Base-by-base conservation (phyloP, 2,329 filamentous ascomycete species). In the Byssoonygena ceratinophila region DNA sequence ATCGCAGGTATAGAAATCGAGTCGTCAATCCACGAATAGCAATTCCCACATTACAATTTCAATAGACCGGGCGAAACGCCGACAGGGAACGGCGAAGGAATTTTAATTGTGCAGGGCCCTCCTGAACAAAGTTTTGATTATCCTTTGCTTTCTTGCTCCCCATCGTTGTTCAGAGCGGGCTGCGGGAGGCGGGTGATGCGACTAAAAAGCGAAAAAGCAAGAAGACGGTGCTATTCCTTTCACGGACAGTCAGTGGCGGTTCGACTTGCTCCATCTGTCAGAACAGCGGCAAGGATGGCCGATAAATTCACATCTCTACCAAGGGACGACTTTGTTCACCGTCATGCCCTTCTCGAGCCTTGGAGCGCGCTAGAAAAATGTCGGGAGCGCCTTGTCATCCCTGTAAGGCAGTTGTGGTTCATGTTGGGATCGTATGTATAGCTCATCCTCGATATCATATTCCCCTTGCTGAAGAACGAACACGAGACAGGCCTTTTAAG, bases 261-360 rank as follows among this genome's bases (percentile, higher is more conserved):
- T 50, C n/a, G 47, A 50, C 4, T 50, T 50, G 47, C 47, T 50
- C 18, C 37, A 36, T 50, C 47, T 34, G 39, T 37, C 9, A 37
- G 47, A n/a, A 41, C 16, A 39, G 46, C 34, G 46, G 46, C 46
- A 49, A 49, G 46, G 46, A 39, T 48, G 34, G n/a, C 2, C 25
- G 14, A n/a, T 11, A n/a, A 23, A 12, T 27, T 22, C 8, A 12
- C 4, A 44, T 18, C 40, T 27, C 40, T 44, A 23, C 23, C 16
- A 44, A n/a, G n/a, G n/a, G n/a, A n/a, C n/a, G n/a, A n/a, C n/a
- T 12, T 18, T 44, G 20, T 12, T 40, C 5, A 29, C 37, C 16
- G 12, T 12, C 20, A 40, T n/a, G n/a, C 37, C n/a, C 23, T 18
- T 16, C n/a, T n/a, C n/a, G 2, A 34, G 23, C 29, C 27, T 46